phyloP scores from a whole-genome alignment of 2,329 filamentous ascomycete genomes.

The Aureobasidium sp. region DNA sequence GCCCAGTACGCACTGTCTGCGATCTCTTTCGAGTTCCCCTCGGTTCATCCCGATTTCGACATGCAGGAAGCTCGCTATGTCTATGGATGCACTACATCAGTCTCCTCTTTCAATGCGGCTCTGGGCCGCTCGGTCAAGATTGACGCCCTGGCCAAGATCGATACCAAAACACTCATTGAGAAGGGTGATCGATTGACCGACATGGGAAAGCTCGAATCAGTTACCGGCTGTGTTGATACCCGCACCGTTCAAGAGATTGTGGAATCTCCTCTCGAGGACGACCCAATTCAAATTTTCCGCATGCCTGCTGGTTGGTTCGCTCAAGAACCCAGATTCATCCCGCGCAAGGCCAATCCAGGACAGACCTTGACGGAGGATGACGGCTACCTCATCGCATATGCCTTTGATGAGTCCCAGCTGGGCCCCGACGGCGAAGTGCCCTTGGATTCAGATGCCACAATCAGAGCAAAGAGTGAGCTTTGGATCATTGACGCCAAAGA shows the following conservation, averaged over 20 bases:
- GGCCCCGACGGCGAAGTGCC: constrained; percentile 25
- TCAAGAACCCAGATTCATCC: constrained; percentile 61
- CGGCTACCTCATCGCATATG: constrained; percentile 61
- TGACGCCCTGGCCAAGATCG: constrained; percentile 57
- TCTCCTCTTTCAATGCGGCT: constrained; percentile 51
- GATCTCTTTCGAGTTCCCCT: constrained; percentile 63
- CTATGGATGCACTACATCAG: constrained; percentile 59
- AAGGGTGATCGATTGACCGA: constrained; percentile 37
- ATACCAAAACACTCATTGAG: constrained; percentile 47
- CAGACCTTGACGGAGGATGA: constrained; percentile 49
- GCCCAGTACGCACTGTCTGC: constrained; percentile 59
- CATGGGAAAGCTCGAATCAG: constrained; percentile 29
- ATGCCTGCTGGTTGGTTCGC: constrained; percentile 57
- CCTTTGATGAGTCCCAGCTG: constrained; percentile 62
- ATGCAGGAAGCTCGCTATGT: constrained; percentile 56
- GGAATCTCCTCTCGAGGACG: constrained; percentile 33
- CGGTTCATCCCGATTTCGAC: constrained; percentile 46
- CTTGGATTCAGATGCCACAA: constrained; percentile 32
- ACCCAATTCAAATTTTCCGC: constrained; percentile 56
- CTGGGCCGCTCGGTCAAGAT: constrained; percentile 61
- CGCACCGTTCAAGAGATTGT: constrained; percentile 50
- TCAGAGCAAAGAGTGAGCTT: constrained; percentile 49
- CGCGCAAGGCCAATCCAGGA: constrained; percentile 28
- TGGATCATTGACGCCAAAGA: constrained; percentile 61
- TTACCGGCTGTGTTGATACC: constrained; percentile 57